These are phyloP conservation scores for Magnusiomyces magnusii DNA, from an alignment of 1,139 yeast genomes.

Conservation along the genomic window DNA sequence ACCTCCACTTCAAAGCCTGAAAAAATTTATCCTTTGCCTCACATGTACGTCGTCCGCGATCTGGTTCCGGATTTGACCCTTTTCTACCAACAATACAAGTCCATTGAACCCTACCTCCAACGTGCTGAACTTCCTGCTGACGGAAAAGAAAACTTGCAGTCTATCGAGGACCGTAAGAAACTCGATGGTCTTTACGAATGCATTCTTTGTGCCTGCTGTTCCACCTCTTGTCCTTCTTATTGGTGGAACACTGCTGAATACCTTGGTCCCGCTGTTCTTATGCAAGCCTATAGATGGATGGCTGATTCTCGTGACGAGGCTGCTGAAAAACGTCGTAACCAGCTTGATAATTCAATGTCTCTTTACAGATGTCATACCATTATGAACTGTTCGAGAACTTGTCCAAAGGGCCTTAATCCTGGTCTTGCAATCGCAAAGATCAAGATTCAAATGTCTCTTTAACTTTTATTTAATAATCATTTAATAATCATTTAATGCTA, in stretches of 20 bases:
- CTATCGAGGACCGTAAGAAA: constrained; percentile 90
- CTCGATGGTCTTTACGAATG: constrained; percentile 97
- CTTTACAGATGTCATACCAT: constrained; percentile 98
- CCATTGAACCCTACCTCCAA: constrained; percentile 95
- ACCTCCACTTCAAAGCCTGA: constrained; percentile 63
- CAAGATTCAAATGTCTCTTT: constrained; percentile 81
- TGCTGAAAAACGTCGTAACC: constrained; percentile 66
- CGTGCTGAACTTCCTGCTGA: constrained; percentile 74
- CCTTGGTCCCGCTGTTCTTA: constrained; percentile 95
- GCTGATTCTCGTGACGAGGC: constrained; percentile 97
- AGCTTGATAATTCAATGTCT: constrained; percentile 95
- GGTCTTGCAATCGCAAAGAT: constrained; percentile 97
- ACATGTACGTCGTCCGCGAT: constrained; percentile 96
- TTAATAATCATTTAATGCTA: too few relatives aligned
- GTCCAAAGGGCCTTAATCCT: constrained; percentile 99
- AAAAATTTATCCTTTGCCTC: constrained; percentile 95
- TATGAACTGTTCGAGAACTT: constrained; percentile 95
- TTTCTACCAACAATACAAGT: constrained; percentile 97
- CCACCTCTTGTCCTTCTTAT: constrained; percentile 98
- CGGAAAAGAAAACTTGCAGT: constrained; percentile 89
- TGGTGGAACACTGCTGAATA: constrained; percentile 99
- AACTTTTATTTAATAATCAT: not conserved
- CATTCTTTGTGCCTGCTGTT: constrained; percentile 97
- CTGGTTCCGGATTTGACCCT: constrained; percentile 96
- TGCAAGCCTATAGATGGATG: constrained; percentile 99